Percentiles rank a stretch among this genome's conserved stretches.
phyloP scores from a whole-genome alignment of 1,284 basidiomycete species.

The Marasmius oreades region DNA sequence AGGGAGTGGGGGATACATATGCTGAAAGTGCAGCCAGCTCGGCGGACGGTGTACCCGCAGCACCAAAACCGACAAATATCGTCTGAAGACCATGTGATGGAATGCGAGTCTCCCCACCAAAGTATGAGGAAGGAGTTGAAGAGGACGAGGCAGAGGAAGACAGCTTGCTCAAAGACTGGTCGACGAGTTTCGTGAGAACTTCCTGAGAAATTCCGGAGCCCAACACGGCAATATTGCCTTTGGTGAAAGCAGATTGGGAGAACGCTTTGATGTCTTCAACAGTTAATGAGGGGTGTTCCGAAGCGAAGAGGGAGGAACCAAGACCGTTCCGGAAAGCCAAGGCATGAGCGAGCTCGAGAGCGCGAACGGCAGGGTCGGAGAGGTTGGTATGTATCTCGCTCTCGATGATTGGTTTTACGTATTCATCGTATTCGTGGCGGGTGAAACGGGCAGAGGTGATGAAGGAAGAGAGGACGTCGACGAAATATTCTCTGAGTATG shows the following conservation, averaged over 20 bases:
- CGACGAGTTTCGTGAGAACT: constrained; percentile 68
- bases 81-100: constrained; percentile 65
- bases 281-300: constrained; percentile 63
- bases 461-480: constrained; percentile 82
- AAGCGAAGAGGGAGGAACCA: constrained; percentile 83
- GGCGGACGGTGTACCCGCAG: constrained; percentile 54
- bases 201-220: constrained; percentile 81
- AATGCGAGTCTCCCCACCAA: constrained; percentile 82
- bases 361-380: constrained; percentile 58
- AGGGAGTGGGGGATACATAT: constrained; percentile 66
- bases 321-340: constrained; percentile 91
- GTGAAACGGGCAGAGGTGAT: constrained; percentile 81
- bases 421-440: constrained; percentile 84
- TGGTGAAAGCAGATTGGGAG: constrained; percentile 69
- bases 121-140: constrained; percentile 59
- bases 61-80: constrained; percentile 81
- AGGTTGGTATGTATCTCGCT: constrained; percentile 68
- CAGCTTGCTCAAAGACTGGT: constrained; percentile 58
- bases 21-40: constrained; percentile 78
- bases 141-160: constrained; percentile 38
- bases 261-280: constrained; percentile 70
- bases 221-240: constrained; percentile 79
- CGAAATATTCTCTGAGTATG: constrained; percentile 71
- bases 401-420: constrained; percentile 74
- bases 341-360: constrained; percentile 81